phyloP scores from a whole-genome alignment of 2,329 filamentous ascomycete genomes.

The Botryotinia narcissicola region DNA sequence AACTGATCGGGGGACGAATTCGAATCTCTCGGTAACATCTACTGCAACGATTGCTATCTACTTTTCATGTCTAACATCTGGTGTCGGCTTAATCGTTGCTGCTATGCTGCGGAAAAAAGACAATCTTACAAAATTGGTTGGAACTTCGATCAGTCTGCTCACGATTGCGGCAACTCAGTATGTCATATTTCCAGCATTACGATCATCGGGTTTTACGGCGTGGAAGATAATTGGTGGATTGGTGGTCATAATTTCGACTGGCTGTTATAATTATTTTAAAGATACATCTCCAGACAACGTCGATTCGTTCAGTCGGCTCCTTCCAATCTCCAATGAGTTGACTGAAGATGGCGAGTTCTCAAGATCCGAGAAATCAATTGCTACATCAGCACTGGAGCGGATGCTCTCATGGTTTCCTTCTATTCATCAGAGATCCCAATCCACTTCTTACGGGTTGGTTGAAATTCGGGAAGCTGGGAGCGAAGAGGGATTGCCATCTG shows the following conservation, averaged over 20 bases:
- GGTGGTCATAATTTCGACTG: constrained; percentile 25
- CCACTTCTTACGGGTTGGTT: background rate
- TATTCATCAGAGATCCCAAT: background rate
- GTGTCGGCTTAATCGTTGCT: constrained; percentile 27
- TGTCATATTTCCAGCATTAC: constrained; percentile 25
- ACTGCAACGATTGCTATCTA: constrained; percentile 16
- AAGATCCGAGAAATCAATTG: background rate
- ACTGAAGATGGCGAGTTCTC: background rate
- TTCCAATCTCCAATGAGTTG: background rate
- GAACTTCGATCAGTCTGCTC: constrained; percentile 25
- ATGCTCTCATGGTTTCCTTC: background rate
- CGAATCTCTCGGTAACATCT: background rate
- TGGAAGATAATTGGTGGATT: constrained; percentile 28
- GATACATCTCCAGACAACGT: constrained; percentile 4
- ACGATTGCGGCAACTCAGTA: constrained; percentile 28
- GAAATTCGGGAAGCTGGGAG: background rate
- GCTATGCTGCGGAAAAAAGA: constrained; percentile 26
- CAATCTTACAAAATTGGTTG: constrained; percentile 31
- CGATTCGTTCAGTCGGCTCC: background rate
- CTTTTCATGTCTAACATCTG: constrained; percentile 11
- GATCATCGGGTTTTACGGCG: constrained; percentile 21
- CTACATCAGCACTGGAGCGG: background rate
- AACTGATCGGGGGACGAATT: background rate
- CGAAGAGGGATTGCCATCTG: background rate
- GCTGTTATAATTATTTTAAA: constrained; percentile 31